These are phyloP conservation scores for Triglochin maritima DNA, from an alignment of 106 monocot genomes.

Conservation along the genomic window DNA sequence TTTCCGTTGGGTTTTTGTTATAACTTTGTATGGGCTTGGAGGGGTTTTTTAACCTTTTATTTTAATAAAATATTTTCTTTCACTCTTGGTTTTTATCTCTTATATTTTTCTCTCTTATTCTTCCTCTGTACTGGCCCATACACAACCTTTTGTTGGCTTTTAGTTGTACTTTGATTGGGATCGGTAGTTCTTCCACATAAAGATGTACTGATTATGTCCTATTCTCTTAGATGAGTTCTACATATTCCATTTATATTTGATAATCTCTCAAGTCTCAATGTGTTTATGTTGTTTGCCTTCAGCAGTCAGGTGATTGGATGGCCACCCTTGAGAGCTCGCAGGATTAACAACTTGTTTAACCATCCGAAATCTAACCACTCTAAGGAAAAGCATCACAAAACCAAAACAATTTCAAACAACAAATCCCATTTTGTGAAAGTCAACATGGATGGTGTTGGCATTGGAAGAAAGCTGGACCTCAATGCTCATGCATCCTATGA, in stretches of 20 bases:
- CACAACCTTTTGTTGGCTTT: neutral
- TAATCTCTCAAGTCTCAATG: neutral
- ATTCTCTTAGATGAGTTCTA: neutral
- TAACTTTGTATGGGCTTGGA: too few species aligned
- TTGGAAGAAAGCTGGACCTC: conserved; percentile 83
- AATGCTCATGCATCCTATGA: conserved; percentile 43
- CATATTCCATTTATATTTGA: neutral
- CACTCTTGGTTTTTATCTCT: too few species aligned
- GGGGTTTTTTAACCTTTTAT: too few species aligned
- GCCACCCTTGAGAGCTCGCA: conserved; percentile 67
- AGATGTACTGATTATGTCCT: neutral
- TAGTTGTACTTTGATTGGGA: neutral
- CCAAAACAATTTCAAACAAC: neutral
- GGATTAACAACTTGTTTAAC: conserved; percentile 68
- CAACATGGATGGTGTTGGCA: conserved; percentile 81
- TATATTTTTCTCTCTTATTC: too few species aligned
- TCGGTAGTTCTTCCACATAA: too few species aligned
- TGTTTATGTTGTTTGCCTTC: neutral
- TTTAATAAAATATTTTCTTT: too few species aligned
- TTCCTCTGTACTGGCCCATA: too few species aligned
- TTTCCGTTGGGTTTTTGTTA: too few species aligned
- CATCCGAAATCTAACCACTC: conserved; percentile 24
- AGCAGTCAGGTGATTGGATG: conserved; percentile 74
- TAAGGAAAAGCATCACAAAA: neutral
- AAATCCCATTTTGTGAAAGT: conserved; percentile 57